A percentile compares a stretch with the other conserved stretches of the same genome.
These are phyloP conservation scores for Russula dissimulans DNA, from an alignment of 768 basidiomycete genomes.

Conservation along the genomic window DNA sequence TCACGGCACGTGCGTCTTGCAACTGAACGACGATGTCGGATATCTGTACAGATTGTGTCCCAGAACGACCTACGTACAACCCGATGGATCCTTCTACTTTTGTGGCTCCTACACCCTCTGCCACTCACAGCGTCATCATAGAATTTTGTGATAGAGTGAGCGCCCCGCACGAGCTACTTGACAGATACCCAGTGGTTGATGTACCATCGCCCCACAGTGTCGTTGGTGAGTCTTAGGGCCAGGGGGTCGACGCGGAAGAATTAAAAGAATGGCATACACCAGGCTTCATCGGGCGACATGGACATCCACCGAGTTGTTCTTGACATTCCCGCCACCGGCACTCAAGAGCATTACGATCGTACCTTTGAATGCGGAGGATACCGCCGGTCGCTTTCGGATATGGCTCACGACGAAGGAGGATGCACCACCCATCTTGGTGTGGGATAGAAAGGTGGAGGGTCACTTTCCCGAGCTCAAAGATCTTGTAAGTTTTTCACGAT, in stretches of 20 bases:
- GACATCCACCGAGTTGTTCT: slow-evolving; percentile 85
- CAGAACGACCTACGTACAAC: slow-evolving; percentile 9
- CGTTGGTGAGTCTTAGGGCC: slow-evolving; percentile 49
- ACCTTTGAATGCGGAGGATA: slow-evolving; percentile 71
- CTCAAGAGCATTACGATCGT: slow-evolving; percentile 60
- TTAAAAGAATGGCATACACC: neutral
- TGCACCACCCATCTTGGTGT: slow-evolving; percentile 43
- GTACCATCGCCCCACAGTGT: slow-evolving; percentile 39
- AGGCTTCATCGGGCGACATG: slow-evolving; percentile 92
- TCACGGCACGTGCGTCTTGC: slow-evolving; percentile 11
- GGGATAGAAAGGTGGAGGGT: slow-evolving; percentile 88
- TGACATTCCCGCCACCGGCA: slow-evolving; percentile 80
- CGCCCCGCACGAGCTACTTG: slow-evolving; percentile 14
- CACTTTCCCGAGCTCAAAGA: slow-evolving; percentile 88
- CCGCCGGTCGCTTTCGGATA: slow-evolving; percentile 83
- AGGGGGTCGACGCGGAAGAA: neutral
- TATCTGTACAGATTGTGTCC: slow-evolving; percentile 21
- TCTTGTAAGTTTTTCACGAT: slow-evolving; percentile 44
- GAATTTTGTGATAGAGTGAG: slow-evolving; percentile 90
- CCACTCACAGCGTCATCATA: slow-evolving; percentile 57
- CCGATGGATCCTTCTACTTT: slow-evolving; percentile 44
- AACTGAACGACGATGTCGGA: neutral
- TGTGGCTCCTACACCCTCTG: slow-evolving; percentile 40
- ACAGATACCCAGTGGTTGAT: slow-evolving; percentile 1
- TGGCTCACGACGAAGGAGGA: slow-evolving; percentile 52